Conservation (phyloP, 768 basidiomycete genomes). For the Wakefieldia striispora region DNA sequence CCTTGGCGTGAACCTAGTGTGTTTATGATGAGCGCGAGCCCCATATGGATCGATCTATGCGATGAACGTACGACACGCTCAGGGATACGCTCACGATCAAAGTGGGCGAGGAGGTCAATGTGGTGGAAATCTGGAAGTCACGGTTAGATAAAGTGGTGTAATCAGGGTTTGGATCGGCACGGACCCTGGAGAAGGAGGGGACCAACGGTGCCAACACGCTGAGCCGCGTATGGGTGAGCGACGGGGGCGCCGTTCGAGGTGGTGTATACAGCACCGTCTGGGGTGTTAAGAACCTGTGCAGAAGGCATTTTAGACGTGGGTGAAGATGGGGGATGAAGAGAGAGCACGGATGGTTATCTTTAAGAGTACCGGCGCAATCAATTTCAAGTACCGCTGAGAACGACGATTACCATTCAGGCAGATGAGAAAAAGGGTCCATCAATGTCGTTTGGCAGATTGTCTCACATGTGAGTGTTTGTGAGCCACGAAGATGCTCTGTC, state of each 20-base stretch:
- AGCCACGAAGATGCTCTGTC: too few relatives aligned
- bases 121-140: conserved; percentile 73
- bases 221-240: conserved; percentile 71
- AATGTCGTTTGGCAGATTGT: too few relatives aligned
- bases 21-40: conserved; percentile 23
- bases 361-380: conserved; percentile 7
- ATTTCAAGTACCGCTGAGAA: conserved; percentile 31
- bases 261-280: conserved; percentile 71
- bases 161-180: conserved; percentile 13
- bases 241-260: conserved; percentile 83
- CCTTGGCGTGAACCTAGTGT: conserved; percentile 83
- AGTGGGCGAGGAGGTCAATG: conserved; percentile 88
- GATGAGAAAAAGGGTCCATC: conserved; percentile 6
- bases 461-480: conserved; percentile 12
- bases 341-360: background rate
- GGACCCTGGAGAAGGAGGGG: conserved; percentile 88
- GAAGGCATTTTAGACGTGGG: conserved; percentile 55
- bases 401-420: conserved; percentile 9
- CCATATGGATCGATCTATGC: background rate
- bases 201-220: conserved; percentile 70
- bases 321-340: conserved; percentile 2
- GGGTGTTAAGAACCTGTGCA: conserved; percentile 49
- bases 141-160: conserved; percentile 14
- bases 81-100: conserved; percentile 93
- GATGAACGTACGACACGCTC: conserved; percentile 73